Conservation (phyloP, 371 early-diverging fungal species). For the Zopfochytrium polystomum region DNA sequence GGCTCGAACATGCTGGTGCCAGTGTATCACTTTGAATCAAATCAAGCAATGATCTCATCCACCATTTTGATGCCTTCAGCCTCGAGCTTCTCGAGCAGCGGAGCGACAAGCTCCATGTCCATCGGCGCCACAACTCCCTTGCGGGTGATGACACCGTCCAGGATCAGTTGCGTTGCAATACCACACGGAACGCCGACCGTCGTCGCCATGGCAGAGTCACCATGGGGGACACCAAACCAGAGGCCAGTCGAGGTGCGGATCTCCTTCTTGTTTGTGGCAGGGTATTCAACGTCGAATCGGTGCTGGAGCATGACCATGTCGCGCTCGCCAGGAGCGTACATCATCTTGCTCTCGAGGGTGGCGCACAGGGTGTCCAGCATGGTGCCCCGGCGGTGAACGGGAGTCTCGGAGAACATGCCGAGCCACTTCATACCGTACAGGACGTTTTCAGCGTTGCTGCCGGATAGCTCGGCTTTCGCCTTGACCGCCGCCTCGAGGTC, state of each 20-base stretch:
- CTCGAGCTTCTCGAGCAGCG: conserved; percentile 79
- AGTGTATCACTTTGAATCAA: too few species aligned
- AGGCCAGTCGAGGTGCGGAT: conserved; percentile 90
- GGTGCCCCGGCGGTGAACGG: conserved; percentile 65
- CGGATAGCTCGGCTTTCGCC: conserved; percentile 30
- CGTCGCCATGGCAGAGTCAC: conserved; percentile 88
- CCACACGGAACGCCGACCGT: conserved; percentile 95
- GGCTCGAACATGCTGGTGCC: too few species aligned
- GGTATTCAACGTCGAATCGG: conserved; percentile 83
- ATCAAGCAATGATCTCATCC: conserved; percentile 55
- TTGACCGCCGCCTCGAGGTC: conserved; percentile 29
- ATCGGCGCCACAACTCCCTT: too few species aligned
- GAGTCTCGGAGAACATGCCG: conserved; percentile 44
- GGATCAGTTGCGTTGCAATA: conserved; percentile 88
- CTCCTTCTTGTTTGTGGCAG: conserved; percentile 53
- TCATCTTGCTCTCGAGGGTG: conserved; percentile 91
- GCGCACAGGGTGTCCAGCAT: conserved; percentile 93
- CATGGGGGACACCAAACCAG: conserved; percentile 89
- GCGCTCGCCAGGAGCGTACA: conserved; percentile 87
- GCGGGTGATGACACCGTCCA: conserved; percentile 92
- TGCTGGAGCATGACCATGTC: conserved; percentile 98
- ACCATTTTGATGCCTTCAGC: conserved; percentile 83
- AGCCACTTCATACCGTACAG: conserved; percentile 46
- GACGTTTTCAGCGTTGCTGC: conserved; percentile 34
- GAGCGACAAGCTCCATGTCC: conserved; percentile 75